Percentiles rank a stretch among this genome's conserved stretches.
These are phyloP conservation scores for Neopestalotiopsis sp. DNA, from an alignment of 2,329 filamentous ascomycete genomes.

Conservation along the genomic window DNA sequence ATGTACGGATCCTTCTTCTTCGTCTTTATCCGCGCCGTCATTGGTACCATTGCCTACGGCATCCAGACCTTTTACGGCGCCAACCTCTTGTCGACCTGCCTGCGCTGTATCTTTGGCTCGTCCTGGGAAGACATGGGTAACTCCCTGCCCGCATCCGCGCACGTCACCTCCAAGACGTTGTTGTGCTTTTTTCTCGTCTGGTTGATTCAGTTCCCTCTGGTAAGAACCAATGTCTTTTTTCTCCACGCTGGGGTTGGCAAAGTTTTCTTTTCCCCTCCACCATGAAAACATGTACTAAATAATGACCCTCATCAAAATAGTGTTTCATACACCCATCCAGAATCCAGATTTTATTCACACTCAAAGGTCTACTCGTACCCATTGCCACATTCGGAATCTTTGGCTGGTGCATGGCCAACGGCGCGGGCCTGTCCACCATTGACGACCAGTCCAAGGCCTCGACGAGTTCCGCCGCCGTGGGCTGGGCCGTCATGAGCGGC, in stretches of 20 bases:
- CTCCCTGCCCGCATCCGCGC: slow-evolving; percentile 33
- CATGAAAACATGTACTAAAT: not conserved
- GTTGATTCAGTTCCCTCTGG: slow-evolving; percentile 36
- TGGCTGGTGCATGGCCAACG: slow-evolving; percentile 38
- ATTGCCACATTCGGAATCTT: slow-evolving; percentile 42
- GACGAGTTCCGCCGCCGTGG: no score
- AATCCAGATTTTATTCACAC: slow-evolving; percentile 40
- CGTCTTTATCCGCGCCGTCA: slow-evolving; percentile 39
- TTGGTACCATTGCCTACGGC: slow-evolving; percentile 34
- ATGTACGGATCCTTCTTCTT: slow-evolving; percentile 49
- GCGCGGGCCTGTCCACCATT: slow-evolving; percentile 30
- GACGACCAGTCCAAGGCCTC: slow-evolving; percentile 19
- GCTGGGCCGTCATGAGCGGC: slow-evolving; percentile 24
- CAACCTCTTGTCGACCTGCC: slow-evolving; percentile 28
- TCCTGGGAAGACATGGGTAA: slow-evolving; percentile 39
- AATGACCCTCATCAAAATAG: not conserved
- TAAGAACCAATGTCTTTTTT: not conserved
- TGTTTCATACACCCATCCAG: slow-evolving; percentile 39
- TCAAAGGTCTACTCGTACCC: slow-evolving; percentile 41
- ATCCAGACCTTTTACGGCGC: slow-evolving; percentile 31
- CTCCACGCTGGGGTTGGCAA: not conserved
- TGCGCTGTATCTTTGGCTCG: slow-evolving; percentile 40
- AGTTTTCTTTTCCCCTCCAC: no score
- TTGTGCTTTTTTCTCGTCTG: slow-evolving; percentile 44
- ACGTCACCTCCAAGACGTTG: slow-evolving; percentile 40